phyloP scores from a whole-genome alignment of 2,329 filamentous ascomycete genomes.

The Sporothrix schenckii region DNA sequence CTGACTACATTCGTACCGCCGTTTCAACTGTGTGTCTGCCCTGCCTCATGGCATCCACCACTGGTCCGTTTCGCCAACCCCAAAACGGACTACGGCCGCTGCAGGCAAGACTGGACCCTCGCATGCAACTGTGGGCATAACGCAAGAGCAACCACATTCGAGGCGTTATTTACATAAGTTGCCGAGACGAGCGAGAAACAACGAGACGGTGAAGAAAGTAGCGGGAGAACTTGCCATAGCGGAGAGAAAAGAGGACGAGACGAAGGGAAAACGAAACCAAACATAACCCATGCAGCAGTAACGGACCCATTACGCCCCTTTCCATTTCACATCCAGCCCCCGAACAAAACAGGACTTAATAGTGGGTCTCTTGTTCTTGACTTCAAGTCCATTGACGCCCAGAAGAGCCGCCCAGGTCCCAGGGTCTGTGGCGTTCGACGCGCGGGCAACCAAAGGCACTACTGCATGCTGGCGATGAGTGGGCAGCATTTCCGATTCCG shows the following conservation, averaged over 20 bases:
- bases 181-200: neutral
- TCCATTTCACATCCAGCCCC: neutral
- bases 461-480: too few species aligned
- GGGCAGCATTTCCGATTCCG: neutral
- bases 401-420: constrained; percentile 7
- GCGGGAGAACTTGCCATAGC: neutral
- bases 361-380: too few species aligned
- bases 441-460: neutral
- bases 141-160: neutral
- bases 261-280: neutral
- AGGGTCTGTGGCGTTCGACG: neutral
- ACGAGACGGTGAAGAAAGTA: neutral
- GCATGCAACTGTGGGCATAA: neutral
- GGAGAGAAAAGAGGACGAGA: neutral
- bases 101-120: constrained; percentile 7
- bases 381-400: neutral
- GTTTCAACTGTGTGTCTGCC: constrained; percentile 20
- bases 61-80: constrained; percentile 24
- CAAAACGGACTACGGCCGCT: constrained; percentile 19
- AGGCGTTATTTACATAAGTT: neutral
- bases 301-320: constrained; percentile 21
- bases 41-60: constrained; percentile 19
- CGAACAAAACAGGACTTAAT: neutral
- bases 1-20: neutral
- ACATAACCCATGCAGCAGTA: neutral